A percentile compares a stretch with the other conserved stretches of the same genome.
These are phyloP conservation scores for Fusarium hainanense DNA, from an alignment of 2,329 filamentous ascomycete genomes.

Conservation along the genomic window DNA sequence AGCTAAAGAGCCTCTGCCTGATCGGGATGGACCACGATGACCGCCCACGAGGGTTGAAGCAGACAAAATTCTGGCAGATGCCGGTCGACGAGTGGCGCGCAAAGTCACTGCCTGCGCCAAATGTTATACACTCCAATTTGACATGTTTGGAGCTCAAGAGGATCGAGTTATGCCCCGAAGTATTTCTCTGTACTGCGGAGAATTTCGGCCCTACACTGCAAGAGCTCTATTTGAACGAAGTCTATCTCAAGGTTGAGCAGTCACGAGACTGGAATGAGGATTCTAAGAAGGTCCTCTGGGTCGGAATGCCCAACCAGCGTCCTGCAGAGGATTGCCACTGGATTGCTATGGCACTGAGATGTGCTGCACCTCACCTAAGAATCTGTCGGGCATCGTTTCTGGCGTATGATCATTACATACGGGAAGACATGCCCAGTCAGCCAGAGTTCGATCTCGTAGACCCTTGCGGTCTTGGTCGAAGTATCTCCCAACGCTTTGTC, in stretches of 20 bases:
- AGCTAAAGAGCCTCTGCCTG: conserved; percentile 60
- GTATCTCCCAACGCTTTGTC: conserved; percentile 59
- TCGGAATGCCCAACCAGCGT: conserved; percentile 57
- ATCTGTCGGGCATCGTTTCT: conserved; percentile 59
- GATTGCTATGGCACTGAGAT: conserved; percentile 57
- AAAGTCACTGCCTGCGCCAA: conserved; percentile 53
- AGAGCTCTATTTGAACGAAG: conserved; percentile 59
- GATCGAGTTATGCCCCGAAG: conserved; percentile 53
- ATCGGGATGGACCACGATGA: conserved; percentile 58
- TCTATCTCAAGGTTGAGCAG: conserved; percentile 58
- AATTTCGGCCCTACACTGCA: conserved; percentile 54
- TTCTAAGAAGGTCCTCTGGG: conserved; percentile 55
- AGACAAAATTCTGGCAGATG: conserved; percentile 52
- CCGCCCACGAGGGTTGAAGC: conserved; percentile 51
- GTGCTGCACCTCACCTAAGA: conserved; percentile 50
- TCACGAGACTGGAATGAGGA: conserved; percentile 50
- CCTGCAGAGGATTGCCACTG: conserved; percentile 53
- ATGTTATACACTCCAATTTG: conserved; percentile 52
- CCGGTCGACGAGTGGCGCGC: conserved; percentile 55
- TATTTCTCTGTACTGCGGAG: conserved; percentile 50
- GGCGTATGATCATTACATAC: conserved; percentile 56
- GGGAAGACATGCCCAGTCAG: conserved; percentile 46
- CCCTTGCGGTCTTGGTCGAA: conserved; percentile 55
- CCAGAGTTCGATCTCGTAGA: conserved; percentile 56
- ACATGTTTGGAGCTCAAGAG: conserved; percentile 58